phyloP scores from a whole-genome alignment of 1,139 yeast genomes.

The Saccharomyces hybrid region DNA sequence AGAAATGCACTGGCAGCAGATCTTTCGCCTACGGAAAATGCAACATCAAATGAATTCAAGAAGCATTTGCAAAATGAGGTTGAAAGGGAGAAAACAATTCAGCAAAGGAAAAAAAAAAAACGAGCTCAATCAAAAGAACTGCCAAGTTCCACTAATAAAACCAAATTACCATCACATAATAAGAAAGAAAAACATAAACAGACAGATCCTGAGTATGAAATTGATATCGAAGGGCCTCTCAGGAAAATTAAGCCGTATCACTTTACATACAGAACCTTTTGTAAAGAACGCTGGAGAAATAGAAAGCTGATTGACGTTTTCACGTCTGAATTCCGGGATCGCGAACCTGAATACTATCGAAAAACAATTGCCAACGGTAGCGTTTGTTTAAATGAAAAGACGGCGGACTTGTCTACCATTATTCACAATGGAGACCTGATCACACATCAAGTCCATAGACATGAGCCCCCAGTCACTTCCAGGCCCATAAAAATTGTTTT shows the following conservation, averaged over 20 bases:
- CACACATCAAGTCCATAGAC: constrained; percentile 75
- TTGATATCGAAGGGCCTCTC: constrained; percentile 47
- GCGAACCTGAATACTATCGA: constrained; percentile 60
- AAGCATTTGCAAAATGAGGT: constrained; percentile 12
- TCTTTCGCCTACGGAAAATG: neutral
- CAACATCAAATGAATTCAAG: constrained; percentile 8
- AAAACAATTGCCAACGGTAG: constrained; percentile 63
- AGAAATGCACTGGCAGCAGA: neutral
- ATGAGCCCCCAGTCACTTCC: constrained; percentile 84
- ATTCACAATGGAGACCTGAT: constrained; percentile 81
- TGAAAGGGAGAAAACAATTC: constrained; percentile 10
- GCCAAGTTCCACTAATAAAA: constrained; percentile 6
- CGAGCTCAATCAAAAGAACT: constrained; percentile 3
- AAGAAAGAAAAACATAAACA: constrained; percentile 22
- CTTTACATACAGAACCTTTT: constrained; percentile 83
- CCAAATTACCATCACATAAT: constrained; percentile 29
- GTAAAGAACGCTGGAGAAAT: constrained; percentile 89
- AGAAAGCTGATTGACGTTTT: constrained; percentile 72
- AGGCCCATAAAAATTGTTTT: constrained; percentile 62
- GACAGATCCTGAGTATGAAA: constrained; percentile 31
- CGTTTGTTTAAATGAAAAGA: constrained; percentile 61
- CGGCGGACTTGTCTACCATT: constrained; percentile 57
- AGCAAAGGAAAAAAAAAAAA: constrained; percentile 31
- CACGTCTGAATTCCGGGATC: constrained; percentile 74
- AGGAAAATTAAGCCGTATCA: constrained; percentile 78